Evolutionary conservation across 139 green algal species (phyloP), one percentile per base, ranked within the genome.

Genomic region (Chlamydomonas incerta): DNA sequence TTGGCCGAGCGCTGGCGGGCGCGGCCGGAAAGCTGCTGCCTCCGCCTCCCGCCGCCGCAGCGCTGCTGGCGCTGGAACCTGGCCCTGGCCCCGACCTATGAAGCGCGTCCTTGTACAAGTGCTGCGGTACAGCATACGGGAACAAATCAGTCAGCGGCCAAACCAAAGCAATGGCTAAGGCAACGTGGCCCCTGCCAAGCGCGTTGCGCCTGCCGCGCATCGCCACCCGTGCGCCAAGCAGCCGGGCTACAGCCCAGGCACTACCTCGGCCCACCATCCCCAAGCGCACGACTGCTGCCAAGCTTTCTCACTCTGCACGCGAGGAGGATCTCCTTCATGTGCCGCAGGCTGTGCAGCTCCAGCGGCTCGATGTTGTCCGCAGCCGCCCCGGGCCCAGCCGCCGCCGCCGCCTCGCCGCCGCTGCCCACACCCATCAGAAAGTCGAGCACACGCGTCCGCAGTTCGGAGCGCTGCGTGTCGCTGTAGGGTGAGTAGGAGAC

Each of bases 261-360:
- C n/a, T n/a, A n/a, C n/a, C n/a, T n/a, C n/a, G n/a, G n/a, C n/a
- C n/a, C n/a, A n/a, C n/a, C n/a, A n/a, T n/a, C n/a, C n/a, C n/a
- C n/a, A n/a, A n/a, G n/a, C n/a, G n/a, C 41, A 50, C 41, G 41
- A 50, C 41, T 50, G 41, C 41, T 8, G 6, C 41, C 41, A 50
- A 5, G 41, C 41, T 8, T 8, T 24, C 41, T 57, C 41, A 83
- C 77, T 63, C 47, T 47, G 41, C 77, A 83, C 15, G 83, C 72
- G 1, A 84, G n/a, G 28, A 94, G 87, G n/a, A 91, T 74, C 52
- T 92, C 91, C 67, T 74, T 67, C 46, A 92, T 85, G 57, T 90
- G 88, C n/a, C 87, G 72, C 55, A 90, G 41, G 71, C 80, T 91
- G 46, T 67, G 75, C 17, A 93, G 83, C 62, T 89, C 68, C 47